phyloP scores from a whole-genome alignment of 345 rosid species.

The Sisymbrium irio region DNA sequence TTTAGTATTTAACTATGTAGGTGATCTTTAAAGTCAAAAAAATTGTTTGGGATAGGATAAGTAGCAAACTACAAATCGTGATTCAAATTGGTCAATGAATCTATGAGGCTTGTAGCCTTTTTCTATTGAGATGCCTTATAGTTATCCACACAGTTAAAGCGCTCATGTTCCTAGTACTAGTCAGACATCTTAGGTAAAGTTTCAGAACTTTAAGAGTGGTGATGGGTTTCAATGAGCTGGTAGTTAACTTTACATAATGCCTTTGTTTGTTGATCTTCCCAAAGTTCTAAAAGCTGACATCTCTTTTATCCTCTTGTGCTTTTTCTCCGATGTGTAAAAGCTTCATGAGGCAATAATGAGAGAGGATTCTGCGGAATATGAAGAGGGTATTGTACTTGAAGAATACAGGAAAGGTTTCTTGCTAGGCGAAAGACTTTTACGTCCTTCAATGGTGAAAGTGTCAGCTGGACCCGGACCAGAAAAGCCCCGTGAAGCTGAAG shows the following conservation, averaged over 20 bases:
- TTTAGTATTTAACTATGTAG: slow-evolving; percentile 3
- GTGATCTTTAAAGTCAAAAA: neutral
- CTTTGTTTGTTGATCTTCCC: neutral
- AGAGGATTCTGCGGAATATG: slow-evolving; percentile 73
- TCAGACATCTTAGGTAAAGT: slow-evolving; percentile 2
- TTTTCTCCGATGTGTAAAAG: slow-evolving; percentile 39
- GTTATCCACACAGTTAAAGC: neutral
- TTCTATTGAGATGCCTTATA: neutral
- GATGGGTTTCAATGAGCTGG: slow-evolving; percentile 11
- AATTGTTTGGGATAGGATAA: neutral
- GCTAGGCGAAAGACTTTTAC: slow-evolving; percentile 79
- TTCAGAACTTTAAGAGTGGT: neutral
- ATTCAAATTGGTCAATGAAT: neutral
- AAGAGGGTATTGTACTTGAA: slow-evolving; percentile 77
- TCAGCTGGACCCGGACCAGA: slow-evolving; percentile 97
- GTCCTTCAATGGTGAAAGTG: slow-evolving; percentile 97
- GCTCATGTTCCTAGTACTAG: neutral
- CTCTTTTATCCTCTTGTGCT: neutral
- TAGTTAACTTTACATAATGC: neutral
- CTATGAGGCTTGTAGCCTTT: neutral
- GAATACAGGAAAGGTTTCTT: slow-evolving; percentile 86
- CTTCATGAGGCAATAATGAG: slow-evolving; percentile 96
- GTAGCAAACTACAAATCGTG: neutral
- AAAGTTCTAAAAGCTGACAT: slow-evolving; percentile 17
- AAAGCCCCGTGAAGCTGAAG: slow-evolving; percentile 44